Percentiles rank a stretch among this genome's conserved stretches.
Evolutionary conservation across 331 rosid species (phyloP).

Genomic region (Dryas integrifolia): DNA sequence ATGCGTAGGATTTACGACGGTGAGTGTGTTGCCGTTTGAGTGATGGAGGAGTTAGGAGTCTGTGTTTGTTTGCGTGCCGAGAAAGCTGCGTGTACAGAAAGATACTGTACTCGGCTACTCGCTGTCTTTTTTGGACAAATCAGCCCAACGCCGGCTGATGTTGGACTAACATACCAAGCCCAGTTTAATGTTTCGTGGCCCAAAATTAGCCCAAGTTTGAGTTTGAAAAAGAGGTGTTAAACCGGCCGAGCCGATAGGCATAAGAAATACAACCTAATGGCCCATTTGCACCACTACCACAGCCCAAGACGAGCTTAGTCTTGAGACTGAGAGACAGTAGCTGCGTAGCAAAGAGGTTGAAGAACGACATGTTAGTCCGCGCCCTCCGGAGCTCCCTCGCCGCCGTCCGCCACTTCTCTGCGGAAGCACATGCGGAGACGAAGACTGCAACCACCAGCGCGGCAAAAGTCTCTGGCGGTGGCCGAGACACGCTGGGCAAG

Average conservation of each 20-base stretch:
- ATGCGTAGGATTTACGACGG: constrained; percentile 10
- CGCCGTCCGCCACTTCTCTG: constrained; percentile 33
- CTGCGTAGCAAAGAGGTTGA: neutral
- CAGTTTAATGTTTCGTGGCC: no score
- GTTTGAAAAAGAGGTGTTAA: no score
- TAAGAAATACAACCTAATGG: no score
- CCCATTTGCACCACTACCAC: no score
- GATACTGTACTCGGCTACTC: neutral
- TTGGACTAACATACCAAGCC: no score
- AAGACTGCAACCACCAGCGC: constrained; percentile 1
- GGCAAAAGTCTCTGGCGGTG: constrained; percentile 20
- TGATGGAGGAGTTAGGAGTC: neutral
- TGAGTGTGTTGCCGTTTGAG: neutral
- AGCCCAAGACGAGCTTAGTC: neutral
- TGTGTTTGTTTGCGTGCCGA: constrained; percentile 2
- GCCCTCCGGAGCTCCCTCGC: constrained; percentile 22
- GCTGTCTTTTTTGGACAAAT: no score
- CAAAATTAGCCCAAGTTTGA: no score
- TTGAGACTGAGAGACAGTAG: neutral
- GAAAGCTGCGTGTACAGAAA: neutral
- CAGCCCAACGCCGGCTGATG: no score
- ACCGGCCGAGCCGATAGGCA: no score
- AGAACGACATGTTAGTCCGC: constrained; percentile 22
- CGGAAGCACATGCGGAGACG: constrained; percentile 21
- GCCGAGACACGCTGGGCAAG: constrained; percentile 62